Conservation (phyloP, 768 basidiomycete species). For the Boletus insuetus region DNA sequence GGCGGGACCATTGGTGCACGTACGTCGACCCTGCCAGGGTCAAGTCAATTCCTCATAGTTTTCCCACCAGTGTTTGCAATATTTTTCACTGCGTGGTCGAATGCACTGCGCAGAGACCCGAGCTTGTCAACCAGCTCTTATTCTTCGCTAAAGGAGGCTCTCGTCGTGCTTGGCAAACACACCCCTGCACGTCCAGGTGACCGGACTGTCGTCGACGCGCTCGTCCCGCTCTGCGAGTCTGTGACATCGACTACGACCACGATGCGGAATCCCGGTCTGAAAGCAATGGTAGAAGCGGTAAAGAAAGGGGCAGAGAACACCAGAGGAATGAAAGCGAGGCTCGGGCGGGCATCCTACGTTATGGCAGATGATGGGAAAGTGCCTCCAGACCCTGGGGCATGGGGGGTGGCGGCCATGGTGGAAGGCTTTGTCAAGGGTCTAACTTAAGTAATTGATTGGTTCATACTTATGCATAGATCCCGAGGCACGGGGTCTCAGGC, state of each 20-base stretch:
- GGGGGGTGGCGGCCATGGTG: slow-evolving; percentile 40
- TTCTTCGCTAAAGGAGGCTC: slow-evolving; percentile 25
- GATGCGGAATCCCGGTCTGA: not conserved
- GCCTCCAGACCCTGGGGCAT: slow-evolving; percentile 56
- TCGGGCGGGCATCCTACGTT: slow-evolving; percentile 53
- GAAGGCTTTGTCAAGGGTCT: slow-evolving; percentile 32
- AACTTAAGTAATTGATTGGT: too few relatives aligned
- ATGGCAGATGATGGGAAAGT: slow-evolving; percentile 26
- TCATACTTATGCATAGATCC: too few relatives aligned
- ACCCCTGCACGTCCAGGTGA: slow-evolving; percentile 54
- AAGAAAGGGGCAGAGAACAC: slow-evolving; percentile 41
- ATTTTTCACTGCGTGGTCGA: slow-evolving; percentile 40
- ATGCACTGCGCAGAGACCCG: slow-evolving; percentile 5
- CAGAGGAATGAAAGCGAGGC: slow-evolving; percentile 7
- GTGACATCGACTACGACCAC: not conserved
- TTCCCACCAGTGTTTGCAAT: slow-evolving; percentile 19
- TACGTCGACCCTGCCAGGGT: slow-evolving; percentile 28
- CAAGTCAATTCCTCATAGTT: slow-evolving; percentile 20
- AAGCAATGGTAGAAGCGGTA: slow-evolving; percentile 32
- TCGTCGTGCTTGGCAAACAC: slow-evolving; percentile 35
- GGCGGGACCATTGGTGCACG: slow-evolving; percentile 53
- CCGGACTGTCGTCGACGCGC: slow-evolving; percentile 56
- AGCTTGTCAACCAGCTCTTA: not conserved
- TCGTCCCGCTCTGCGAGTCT: slow-evolving; percentile 43
- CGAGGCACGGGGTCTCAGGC: too few relatives aligned